Percentiles rank a stretch among this genome's conserved stretches.
These are phyloP conservation scores for Byssothecium circinans DNA, from an alignment of 2,329 filamentous ascomycete species.

Conservation along the genomic window DNA sequence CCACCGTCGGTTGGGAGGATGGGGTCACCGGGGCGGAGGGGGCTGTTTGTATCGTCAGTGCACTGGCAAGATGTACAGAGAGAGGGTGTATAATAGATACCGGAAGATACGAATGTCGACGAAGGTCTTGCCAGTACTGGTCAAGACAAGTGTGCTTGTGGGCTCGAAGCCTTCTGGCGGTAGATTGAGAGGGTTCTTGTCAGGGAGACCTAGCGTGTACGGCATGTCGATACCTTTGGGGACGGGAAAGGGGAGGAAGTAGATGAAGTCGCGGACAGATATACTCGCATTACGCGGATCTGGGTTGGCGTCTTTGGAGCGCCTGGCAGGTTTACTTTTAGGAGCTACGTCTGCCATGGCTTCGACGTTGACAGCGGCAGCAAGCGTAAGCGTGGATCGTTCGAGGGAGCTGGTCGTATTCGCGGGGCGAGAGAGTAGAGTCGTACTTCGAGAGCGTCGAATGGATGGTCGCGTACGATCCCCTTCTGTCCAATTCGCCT, in stretches of 20 bases:
- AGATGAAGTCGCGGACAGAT: constrained; percentile 61
- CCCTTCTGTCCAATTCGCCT: too few relatives aligned
- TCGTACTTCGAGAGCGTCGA: too few relatives aligned
- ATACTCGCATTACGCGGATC: constrained; percentile 42
- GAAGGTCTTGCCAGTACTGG: constrained; percentile 59
- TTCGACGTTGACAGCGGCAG: too few relatives aligned
- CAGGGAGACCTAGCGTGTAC: constrained; percentile 30
- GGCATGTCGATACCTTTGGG: constrained; percentile 27
- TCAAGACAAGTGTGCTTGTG: constrained; percentile 67
- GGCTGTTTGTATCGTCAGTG: not conserved
- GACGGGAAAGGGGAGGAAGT: constrained; percentile 54
- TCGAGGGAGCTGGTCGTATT: too few relatives aligned
- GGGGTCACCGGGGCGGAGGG: not conserved
- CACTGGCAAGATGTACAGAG: not conserved
- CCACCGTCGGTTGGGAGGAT: constrained; percentile 27
- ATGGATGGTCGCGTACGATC: too few relatives aligned
- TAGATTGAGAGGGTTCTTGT: constrained; percentile 28
- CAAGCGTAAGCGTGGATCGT: too few relatives aligned
- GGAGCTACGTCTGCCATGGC: not conserved
- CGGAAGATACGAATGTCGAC: constrained; percentile 62
- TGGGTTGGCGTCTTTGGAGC: not conserved
- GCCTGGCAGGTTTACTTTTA: not conserved
- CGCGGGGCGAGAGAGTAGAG: too few relatives aligned
- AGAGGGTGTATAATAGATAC: not conserved
- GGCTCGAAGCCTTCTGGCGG: constrained; percentile 50